Conservation (phyloP, 2,329 filamentous ascomycete genomes). For the Alternaria metachromatica region DNA sequence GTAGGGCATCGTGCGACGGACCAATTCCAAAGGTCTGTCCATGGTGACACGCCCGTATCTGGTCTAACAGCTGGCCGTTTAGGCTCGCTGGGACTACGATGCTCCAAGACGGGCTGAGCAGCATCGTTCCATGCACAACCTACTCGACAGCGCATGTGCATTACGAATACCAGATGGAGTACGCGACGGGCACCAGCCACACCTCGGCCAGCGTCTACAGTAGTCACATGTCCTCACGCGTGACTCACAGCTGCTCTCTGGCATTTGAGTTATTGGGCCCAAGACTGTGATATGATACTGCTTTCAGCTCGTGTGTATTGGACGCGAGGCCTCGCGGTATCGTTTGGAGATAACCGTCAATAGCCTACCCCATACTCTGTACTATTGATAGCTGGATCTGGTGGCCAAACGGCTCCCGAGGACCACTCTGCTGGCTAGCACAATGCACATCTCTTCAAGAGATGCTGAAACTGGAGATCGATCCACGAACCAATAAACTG, state of each 20-base stretch:
- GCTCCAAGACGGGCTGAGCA: slow-evolving; percentile 7
- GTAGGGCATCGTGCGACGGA: slow-evolving; percentile 3
- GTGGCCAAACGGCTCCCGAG: slow-evolving; percentile 23
- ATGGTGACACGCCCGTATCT: slow-evolving; percentile 5
- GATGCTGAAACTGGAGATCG: slow-evolving; percentile 18
- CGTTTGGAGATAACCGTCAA: slow-evolving; percentile 2
- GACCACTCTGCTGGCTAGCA: slow-evolving; percentile 14
- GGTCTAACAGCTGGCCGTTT: slow-evolving; percentile 3
- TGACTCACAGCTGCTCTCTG: slow-evolving; percentile 15
- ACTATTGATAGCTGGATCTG: slow-evolving; percentile 21
- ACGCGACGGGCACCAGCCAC: slow-evolving; percentile 25
- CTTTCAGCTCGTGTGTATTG: slow-evolving; percentile 23
- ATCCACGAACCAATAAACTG: slow-evolving; percentile 12
- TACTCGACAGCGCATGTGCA: slow-evolving; percentile 5
- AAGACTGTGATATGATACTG: background rate
- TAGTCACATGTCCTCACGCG: slow-evolving; percentile 26
- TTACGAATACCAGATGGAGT: background rate
- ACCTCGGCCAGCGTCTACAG: slow-evolving; percentile 11
- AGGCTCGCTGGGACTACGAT: background rate
- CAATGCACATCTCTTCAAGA: slow-evolving; percentile 1
- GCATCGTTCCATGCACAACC: slow-evolving; percentile 6
- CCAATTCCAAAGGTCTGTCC: slow-evolving; percentile 1
- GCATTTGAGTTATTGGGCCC: background rate
- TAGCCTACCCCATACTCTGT: slow-evolving; percentile 16
- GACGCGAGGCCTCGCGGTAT: slow-evolving; percentile 22